These are phyloP conservation scores for Meyerozyma carpophila DNA, from an alignment of 1,139 yeast genomes.

Conservation along the genomic window DNA sequence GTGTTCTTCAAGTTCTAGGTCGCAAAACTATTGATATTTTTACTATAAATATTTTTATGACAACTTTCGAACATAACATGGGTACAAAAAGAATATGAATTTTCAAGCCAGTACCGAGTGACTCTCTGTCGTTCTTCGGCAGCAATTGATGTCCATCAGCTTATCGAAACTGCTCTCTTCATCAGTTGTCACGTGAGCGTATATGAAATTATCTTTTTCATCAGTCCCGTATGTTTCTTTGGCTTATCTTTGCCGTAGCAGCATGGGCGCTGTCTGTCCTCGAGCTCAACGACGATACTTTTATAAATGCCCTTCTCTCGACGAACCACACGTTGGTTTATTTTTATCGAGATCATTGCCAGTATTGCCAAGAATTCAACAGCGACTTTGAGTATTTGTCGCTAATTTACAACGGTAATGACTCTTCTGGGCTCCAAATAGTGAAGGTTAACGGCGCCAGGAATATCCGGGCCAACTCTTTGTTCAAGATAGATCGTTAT, in stretches of 20 bases:
- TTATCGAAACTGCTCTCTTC: too few relatives aligned
- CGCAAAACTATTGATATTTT: too few relatives aligned
- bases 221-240: neutral
- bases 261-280: neutral
- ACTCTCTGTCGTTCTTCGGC: too few relatives aligned
- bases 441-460: slow-evolving; percentile 24
- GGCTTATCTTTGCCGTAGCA: neutral
- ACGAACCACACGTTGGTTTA: slow-evolving; percentile 3
- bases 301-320: neutral
- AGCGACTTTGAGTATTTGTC: slow-evolving; percentile 7
- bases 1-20: too few relatives aligned
- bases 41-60: too few relatives aligned
- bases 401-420: slow-evolving; percentile 4
- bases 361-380: slow-evolving; percentile 7
- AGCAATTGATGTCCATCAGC: too few relatives aligned
- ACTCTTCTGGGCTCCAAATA: slow-evolving; percentile 20
- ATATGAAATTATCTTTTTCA: neutral
- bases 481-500: slow-evolving; percentile 23
- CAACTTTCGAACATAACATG: too few relatives aligned
- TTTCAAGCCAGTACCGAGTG: too few relatives aligned
- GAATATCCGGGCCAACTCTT: slow-evolving; percentile 17
- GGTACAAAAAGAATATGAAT: too few relatives aligned
- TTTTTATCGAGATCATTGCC: slow-evolving; percentile 8
- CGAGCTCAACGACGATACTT: neutral
- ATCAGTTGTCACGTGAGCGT: neutral